Percentiles rank a stretch among this genome's conserved stretches.
These are phyloP conservation scores for Turnera subulata DNA, from an alignment of 345 rosid species.

Conservation along the genomic window DNA sequence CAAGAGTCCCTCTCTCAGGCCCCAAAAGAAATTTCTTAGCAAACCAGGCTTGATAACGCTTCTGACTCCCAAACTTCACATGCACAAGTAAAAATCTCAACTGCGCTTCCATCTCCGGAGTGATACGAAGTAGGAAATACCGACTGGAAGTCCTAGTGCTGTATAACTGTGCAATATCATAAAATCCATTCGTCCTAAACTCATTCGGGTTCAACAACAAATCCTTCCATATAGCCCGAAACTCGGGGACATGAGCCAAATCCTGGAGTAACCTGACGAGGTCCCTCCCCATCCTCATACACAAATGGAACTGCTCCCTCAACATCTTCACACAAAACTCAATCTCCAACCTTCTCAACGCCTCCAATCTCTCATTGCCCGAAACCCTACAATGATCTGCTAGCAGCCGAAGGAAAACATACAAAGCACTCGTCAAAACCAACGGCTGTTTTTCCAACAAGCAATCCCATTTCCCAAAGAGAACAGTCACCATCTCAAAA, in stretches of 20 bases:
- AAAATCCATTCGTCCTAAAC: conserved; percentile 38
- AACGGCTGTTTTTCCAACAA: conserved; percentile 53
- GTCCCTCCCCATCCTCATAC: conserved; percentile 76
- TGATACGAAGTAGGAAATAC: conserved; percentile 58
- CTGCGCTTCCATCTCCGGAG: conserved; percentile 68
- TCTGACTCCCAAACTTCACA: conserved; percentile 73
- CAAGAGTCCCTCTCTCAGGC: conserved; percentile 54
- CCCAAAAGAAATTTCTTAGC: conserved; percentile 47
- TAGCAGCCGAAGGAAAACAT: conserved; percentile 58
- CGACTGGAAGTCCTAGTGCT: conserved; percentile 55
- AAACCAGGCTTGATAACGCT: conserved; percentile 75
- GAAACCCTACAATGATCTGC: conserved; percentile 62
- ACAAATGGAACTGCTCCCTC: conserved; percentile 52
- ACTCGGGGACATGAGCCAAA: conserved; percentile 62
- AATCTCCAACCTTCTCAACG: conserved; percentile 54
- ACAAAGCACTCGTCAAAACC: conserved; percentile 59
- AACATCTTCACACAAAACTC: conserved; percentile 70
- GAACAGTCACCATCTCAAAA: conserved; percentile 54
- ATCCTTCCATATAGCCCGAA: conserved; percentile 59
- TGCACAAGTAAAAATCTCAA: conserved; percentile 65
- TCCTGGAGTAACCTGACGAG: conserved; percentile 68
- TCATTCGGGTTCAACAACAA: conserved; percentile 42
- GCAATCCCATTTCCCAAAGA: conserved; percentile 42
- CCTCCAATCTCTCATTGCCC: conserved; percentile 29
- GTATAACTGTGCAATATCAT: conserved; percentile 45